Evolutionary conservation across 2,329 filamentous ascomycete species (phyloP).

Genomic region (Berkeleyomyces rouxiae): DNA sequence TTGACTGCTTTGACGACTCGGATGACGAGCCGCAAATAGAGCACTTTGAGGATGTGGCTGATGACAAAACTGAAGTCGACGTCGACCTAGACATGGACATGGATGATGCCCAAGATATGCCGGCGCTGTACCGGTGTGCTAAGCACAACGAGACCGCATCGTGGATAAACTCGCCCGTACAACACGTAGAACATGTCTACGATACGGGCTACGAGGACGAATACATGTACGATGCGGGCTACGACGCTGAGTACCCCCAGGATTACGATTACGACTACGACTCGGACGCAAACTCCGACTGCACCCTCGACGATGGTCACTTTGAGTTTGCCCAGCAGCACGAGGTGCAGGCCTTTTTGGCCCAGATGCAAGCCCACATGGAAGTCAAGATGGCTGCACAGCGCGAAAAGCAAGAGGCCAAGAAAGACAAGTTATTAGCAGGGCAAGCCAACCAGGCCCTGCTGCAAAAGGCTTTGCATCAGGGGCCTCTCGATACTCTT

Average conservation of each 20-base stretch:
- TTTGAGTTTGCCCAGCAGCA: slow-evolving; percentile 13
- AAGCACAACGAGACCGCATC: background rate
- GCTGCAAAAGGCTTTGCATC: background rate
- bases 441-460: background rate
- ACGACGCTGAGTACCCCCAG: background rate
- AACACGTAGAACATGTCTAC: slow-evolving; percentile 1
- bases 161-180: background rate
- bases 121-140: slow-evolving; percentile 2
- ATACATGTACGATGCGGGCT: background rate
- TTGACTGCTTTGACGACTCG: background rate
- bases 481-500: too few species aligned
- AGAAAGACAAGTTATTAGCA: background rate
- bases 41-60: slow-evolving; percentile 3
- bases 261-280: background rate
- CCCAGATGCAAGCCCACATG: slow-evolving; percentile 9
- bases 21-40: slow-evolving; percentile 1
- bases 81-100: background rate
- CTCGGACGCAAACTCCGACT: background rate
- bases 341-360: slow-evolving; percentile 8
- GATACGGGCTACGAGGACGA: background rate
- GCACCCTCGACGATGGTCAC: background rate
- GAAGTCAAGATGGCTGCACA: slow-evolving; percentile 5
- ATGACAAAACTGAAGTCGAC: background rate
- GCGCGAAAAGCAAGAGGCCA: slow-evolving; percentile 12
- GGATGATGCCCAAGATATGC: background rate